These are phyloP conservation scores for Suillus spraguei DNA, from an alignment of 768 basidiomycete genomes.

Conservation along the genomic window DNA sequence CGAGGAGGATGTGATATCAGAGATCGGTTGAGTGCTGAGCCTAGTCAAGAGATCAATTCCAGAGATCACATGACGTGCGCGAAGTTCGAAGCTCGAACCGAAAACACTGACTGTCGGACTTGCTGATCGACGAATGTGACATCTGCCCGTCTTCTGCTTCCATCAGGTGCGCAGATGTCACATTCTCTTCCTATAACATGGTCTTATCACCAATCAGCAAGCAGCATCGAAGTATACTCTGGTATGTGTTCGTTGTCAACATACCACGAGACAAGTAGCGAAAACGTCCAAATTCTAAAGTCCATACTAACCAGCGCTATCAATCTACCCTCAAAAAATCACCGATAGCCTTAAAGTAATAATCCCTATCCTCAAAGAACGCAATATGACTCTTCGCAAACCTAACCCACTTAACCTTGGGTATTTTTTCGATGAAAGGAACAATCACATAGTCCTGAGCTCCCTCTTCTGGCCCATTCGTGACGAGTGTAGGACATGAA, in stretches of 20 bases:
- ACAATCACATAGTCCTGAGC: conserved; percentile 36
- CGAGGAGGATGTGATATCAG: too few relatives aligned
- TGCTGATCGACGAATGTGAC: background rate
- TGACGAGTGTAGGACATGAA: conserved; percentile 39
- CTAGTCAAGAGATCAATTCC: too few relatives aligned
- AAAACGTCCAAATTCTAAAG: background rate
- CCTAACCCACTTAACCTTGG: conserved; percentile 38
- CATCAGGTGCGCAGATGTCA: background rate
- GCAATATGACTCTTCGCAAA: conserved; percentile 32
- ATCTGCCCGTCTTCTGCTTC: background rate
- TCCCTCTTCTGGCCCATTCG: conserved; percentile 41
- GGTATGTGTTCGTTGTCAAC: background rate
- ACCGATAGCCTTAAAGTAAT: conserved; percentile 22
- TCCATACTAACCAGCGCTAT: background rate
- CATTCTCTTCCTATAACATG: background rate
- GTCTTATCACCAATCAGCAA: background rate
- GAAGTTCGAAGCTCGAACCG: background rate
- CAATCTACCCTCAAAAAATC: conserved; percentile 17
- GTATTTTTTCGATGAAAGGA: conserved; percentile 37
- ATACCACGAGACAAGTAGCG: background rate
- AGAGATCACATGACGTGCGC: too few relatives aligned
- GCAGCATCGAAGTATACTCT: background rate
- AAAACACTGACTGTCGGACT: background rate
- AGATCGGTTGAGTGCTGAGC: too few relatives aligned
- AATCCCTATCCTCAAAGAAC: conserved; percentile 23